Percentiles rank a stretch among this genome's conserved stretches.
Conservation (phyloP, 1,284 basidiomycete species). For the Farysia itapuensis region DNA sequence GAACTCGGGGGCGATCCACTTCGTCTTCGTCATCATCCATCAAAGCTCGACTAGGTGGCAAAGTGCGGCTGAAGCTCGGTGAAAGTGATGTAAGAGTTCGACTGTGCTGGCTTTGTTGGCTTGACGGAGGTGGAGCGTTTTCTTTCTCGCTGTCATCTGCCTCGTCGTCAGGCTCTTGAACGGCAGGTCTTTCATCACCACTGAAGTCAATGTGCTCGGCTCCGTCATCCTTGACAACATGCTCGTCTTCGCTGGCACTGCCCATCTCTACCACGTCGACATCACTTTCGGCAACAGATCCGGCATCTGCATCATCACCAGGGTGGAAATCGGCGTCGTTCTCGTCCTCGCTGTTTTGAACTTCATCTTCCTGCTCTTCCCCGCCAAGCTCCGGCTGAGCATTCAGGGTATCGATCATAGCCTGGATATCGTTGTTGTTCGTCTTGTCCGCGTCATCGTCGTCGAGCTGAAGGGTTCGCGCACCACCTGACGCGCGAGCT, state of each 20-base stretch:
- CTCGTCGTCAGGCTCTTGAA: constrained; percentile 8
- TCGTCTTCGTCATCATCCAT: constrained; percentile 39
- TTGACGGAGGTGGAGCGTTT: constrained; percentile 30
- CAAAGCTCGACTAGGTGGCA: constrained; percentile 18
- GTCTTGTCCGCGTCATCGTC: constrained; percentile 1
- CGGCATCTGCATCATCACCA: constrained; percentile 20
- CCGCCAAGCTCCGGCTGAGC: constrained; percentile 1
- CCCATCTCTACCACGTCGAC: constrained; percentile 37
- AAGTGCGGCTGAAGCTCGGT: constrained; percentile 6
- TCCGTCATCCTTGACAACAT: constrained; percentile 5
- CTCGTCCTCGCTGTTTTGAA: constrained; percentile 16
- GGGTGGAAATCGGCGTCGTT: constrained; percentile 29
- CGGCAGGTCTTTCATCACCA: constrained; percentile 14
- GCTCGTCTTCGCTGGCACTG: constrained; percentile 27
- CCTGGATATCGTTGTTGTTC: constrained; percentile 16
- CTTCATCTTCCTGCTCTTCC: constrained; percentile 3
- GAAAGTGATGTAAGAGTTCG: constrained; percentile 8
- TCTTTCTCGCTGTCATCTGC: constrained; percentile 48
- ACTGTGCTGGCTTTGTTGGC: constrained; percentile 15
- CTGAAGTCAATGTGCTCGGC: constrained; percentile 17
- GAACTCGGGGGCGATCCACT: constrained; percentile 14
- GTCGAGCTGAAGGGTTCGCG: constrained; percentile 1
- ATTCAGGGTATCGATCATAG: constrained; percentile 14
- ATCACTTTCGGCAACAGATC: constrained; percentile 29
- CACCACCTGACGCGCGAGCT: not conserved